Percentiles rank a stretch among this genome's conserved stretches.
phyloP scores from a whole-genome alignment of 2,329 filamentous ascomycete species.

The Apiospora hydei region DNA sequence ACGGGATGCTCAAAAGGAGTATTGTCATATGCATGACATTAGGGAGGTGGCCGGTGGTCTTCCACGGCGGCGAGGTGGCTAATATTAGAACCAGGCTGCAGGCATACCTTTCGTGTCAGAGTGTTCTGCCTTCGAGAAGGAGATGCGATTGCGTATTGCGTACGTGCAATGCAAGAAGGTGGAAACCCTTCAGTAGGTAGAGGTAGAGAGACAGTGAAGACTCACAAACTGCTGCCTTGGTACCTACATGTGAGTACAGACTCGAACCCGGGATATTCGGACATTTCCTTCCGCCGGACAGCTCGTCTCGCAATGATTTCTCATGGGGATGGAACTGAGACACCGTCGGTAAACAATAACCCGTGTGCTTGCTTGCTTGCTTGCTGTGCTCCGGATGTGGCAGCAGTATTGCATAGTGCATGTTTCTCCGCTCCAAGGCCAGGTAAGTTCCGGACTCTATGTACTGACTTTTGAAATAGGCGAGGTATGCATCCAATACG shows the following conservation, averaged over 20 bases:
- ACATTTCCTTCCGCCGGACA: slow-evolving; percentile 10
- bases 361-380: neutral
- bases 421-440: slow-evolving; percentile 3
- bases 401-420: neutral
- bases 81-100: slow-evolving; percentile 8
- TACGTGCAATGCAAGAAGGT: neutral
- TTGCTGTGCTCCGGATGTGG: neutral
- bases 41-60: neutral
- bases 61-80: neutral
- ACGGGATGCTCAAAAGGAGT: neutral
- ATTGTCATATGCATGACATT: neutral
- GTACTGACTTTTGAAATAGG: neutral
- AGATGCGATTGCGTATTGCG: neutral
- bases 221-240: neutral
- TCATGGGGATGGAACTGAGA: neutral
- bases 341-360: neutral
- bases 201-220: neutral
- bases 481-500: slow-evolving; percentile 14
- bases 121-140: neutral
- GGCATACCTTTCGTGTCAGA: neutral
- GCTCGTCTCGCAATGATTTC: neutral
- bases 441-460: neutral
- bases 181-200: neutral
- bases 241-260: neutral
- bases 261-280: neutral